phyloP scores from a whole-genome alignment of 2,329 filamentous ascomycete species.

The Clonostachys rosea region DNA sequence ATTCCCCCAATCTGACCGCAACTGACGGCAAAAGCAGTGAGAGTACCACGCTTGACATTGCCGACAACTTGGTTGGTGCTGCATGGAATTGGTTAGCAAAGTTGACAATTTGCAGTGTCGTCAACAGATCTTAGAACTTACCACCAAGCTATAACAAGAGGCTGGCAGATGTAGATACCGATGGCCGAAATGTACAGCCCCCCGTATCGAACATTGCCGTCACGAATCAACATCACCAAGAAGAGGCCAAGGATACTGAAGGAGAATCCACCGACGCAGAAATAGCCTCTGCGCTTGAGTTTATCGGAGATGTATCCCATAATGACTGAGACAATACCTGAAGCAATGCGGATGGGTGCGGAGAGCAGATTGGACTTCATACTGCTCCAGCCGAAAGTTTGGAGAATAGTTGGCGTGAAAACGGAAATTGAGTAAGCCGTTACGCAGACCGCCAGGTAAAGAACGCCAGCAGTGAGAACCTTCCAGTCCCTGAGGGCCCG shows the following conservation, averaged over 20 bases:
- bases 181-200: conserved; percentile 20
- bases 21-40: conserved; percentile 38
- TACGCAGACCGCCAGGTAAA: conserved; percentile 14
- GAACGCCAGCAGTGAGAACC: conserved; percentile 34
- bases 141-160: conserved; percentile 34
- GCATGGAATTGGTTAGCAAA: background rate
- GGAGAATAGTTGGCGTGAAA: conserved; percentile 24
- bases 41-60: conserved; percentile 38
- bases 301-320: conserved; percentile 15
- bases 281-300: conserved; percentile 11
- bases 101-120: background rate
- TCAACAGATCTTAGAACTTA: conserved; percentile 3
- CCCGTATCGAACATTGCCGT: conserved; percentile 14
- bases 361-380: conserved; percentile 21
- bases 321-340: conserved; percentile 21
- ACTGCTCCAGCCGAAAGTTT: conserved; percentile 20
- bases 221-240: conserved; percentile 20
- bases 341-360: conserved; percentile 18
- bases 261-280: conserved; percentile 11
- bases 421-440: conserved; percentile 21
- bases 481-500: conserved; percentile 48
- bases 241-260: conserved; percentile 19
- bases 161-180: conserved; percentile 21
- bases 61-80: conserved; percentile 36
- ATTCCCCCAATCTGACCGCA: conserved; percentile 35